Conservation (phyloP, 2,329 filamentous ascomycete species). For the Teratosphaeria gauchensis region DNA sequence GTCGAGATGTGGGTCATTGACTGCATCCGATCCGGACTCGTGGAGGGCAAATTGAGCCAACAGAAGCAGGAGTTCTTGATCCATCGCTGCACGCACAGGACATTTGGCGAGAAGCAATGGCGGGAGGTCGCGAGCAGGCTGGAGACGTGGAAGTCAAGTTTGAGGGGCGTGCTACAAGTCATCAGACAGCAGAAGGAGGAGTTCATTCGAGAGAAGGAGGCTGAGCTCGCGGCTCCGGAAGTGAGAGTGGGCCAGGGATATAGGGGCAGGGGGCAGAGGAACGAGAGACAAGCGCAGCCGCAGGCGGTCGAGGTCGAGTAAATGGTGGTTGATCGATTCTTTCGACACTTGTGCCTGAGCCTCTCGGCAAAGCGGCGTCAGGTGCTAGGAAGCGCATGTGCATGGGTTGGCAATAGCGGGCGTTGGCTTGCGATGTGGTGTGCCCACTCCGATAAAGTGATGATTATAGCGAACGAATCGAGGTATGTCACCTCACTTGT, state of each 20-base stretch:
- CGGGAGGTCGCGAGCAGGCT: slow-evolving; percentile 82
- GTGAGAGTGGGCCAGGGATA: not conserved
- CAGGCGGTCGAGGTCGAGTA: not conserved
- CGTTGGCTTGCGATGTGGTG: not conserved
- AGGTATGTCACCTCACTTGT: not conserved
- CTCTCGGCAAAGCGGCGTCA: not conserved
- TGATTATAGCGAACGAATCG: not conserved
- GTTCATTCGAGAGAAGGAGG: slow-evolving; percentile 67
- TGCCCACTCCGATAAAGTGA: not conserved
- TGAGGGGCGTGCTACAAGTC: slow-evolving; percentile 66
- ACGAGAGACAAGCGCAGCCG: not conserved
- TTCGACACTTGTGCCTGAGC: not conserved
- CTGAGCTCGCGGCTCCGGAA: slow-evolving; percentile 13
- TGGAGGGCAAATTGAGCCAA: slow-evolving; percentile 94
- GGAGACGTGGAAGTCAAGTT: slow-evolving; percentile 80
- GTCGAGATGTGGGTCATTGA: slow-evolving; percentile 99
- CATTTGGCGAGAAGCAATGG: slow-evolving; percentile 98
- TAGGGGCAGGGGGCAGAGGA: not conserved
- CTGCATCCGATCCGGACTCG: slow-evolving; percentile 86
- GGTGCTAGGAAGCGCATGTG: not conserved
- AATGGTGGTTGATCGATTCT: not conserved
- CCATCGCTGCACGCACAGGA: slow-evolving; percentile 90
- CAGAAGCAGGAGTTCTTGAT: slow-evolving; percentile 88
- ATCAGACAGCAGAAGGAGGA: slow-evolving; percentile 73
- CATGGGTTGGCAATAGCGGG: not conserved